Evolutionary conservation across 2,329 filamentous ascomycete species (phyloP).

Genomic region (Amauroascus verrucosus): DNA sequence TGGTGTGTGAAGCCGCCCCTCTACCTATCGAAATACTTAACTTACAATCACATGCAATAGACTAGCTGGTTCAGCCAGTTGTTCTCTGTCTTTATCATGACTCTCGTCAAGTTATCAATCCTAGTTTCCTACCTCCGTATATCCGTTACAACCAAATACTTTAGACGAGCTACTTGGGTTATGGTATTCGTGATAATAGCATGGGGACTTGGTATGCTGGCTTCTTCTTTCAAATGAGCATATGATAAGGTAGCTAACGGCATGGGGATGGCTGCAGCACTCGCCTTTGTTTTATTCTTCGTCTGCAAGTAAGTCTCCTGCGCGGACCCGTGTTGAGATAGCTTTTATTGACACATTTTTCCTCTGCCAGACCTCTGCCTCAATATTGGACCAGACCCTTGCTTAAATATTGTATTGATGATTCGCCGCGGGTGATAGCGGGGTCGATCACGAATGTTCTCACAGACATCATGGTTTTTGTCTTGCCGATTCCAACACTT

Average conservation of each 20-base stretch:
- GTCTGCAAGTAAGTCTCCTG: constrained; percentile 14
- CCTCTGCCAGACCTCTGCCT: constrained; percentile 10
- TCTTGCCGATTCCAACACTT: constrained; percentile 17
- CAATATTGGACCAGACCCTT: constrained; percentile 12
- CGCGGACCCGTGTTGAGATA: background rate
- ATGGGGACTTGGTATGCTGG: constrained; percentile 16
- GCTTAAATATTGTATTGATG: constrained; percentile 11
- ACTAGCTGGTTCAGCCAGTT: constrained; percentile 16
- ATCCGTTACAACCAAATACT: constrained; percentile 5
- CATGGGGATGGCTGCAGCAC: constrained; percentile 9
- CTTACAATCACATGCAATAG: constrained; percentile 5
- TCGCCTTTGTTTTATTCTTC: constrained; percentile 13
- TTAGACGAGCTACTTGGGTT: constrained; percentile 12
- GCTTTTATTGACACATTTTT: background rate
- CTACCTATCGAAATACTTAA: background rate
- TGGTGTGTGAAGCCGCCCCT: constrained; percentile 10
- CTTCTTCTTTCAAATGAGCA: background rate
- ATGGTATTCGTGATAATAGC: constrained; percentile 11
- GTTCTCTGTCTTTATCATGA: constrained; percentile 14
- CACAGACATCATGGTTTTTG: constrained; percentile 16
- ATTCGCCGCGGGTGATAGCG: constrained; percentile 9
- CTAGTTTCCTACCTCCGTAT: constrained; percentile 16
- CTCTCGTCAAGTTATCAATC: constrained; percentile 16
- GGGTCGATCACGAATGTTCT: constrained; percentile 14
- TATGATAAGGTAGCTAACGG: background rate